Evolutionary conservation across 1,139 yeast genomes (phyloP).

Genomic region (Pneumocystis oryctolagi): DNA sequence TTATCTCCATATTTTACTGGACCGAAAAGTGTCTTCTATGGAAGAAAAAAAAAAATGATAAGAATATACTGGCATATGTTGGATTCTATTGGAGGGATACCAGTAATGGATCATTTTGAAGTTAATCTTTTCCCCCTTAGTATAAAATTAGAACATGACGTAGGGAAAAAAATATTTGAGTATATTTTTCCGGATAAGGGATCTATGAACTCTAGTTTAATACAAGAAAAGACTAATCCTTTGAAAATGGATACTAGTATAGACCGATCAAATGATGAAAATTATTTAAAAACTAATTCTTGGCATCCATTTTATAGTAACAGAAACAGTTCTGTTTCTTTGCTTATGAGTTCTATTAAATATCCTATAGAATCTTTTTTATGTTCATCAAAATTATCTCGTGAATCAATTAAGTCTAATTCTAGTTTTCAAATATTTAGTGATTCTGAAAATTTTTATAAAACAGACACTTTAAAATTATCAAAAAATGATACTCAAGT

Average conservation of each 20-base stretch:
- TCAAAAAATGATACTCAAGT: background rate
- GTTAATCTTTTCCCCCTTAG: slow-evolving; percentile 49
- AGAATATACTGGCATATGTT: slow-evolving; percentile 55
- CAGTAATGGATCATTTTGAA: slow-evolving; percentile 41
- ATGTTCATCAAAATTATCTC: background rate
- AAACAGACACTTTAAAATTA: background rate
- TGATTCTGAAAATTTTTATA: background rate
- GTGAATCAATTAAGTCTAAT: background rate
- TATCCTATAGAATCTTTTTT: slow-evolving; percentile 2
- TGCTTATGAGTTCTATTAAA: background rate
- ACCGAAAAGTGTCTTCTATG: slow-evolving; percentile 19
- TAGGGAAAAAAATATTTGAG: slow-evolving; percentile 46
- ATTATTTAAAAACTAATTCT: background rate
- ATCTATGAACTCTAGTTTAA: slow-evolving; percentile 7
- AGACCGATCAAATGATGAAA: slow-evolving; percentile 2
- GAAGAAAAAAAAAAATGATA: slow-evolving; percentile 28
- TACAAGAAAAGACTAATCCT: slow-evolving; percentile 2
- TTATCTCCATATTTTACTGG: slow-evolving; percentile 36
- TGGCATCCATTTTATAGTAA: slow-evolving; percentile 1
- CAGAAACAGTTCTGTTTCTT: background rate
- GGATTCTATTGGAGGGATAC: slow-evolving; percentile 76
- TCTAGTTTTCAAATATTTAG: background rate
- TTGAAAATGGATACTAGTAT: background rate
- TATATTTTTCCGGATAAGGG: slow-evolving; percentile 48
- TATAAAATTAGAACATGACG: slow-evolving; percentile 54